Evolutionary conservation across 768 basidiomycete genomes (phyloP), one percentile per base, ranked within the genome.

Genomic region (Boletus rubroflammeus): DNA sequence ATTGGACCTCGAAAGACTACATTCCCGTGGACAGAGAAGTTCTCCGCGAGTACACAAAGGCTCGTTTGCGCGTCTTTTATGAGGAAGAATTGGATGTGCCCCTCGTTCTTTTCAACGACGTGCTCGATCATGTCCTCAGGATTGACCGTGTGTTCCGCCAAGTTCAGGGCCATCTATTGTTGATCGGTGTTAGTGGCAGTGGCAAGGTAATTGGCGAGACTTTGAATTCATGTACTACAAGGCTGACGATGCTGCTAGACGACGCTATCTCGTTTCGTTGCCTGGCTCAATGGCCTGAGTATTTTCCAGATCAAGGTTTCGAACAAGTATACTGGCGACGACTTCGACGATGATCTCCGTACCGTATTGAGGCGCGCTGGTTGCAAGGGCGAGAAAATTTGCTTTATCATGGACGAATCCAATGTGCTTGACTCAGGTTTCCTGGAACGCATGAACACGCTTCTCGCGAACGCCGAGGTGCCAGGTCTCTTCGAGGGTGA

Each of bases 401-500:
- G 94, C 70, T 99, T 99, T 79, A 98, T 99, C 75, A 98, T 99
- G 97, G 97, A 99, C 71, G 97, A 99, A 70, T 98, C 97, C 4
- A 98, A 99, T 64, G 97, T 98, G 13, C 86, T 98, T 31, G 97
- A 99, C 69, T 96, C 97, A 13, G 97, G 97, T 43, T 99, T 99
- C 81, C 75, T 99, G 59, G 97, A 99, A 69, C 85, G 97, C n/a
- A 98, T 99, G 96, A 99, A 99, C 71, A 99, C 97, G 0, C 82
- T 99, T 14, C 81, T 99, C 15, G 97, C 97, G 38, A 99, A 99
- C 64, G 97, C 97, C n/a, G 97, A 99, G 71, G 95, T 99, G n/a
- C 97, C 97, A 0, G 97, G 97, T 71, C 80, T 99, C n/a, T 99
- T 99, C 68, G 97, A 99, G 72, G 97, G 97, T n/a, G 97, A 99